These are phyloP conservation scores for Chrysosporium queenslandicum DNA, from an alignment of 2,329 filamentous ascomycete genomes.

Conservation along the genomic window DNA sequence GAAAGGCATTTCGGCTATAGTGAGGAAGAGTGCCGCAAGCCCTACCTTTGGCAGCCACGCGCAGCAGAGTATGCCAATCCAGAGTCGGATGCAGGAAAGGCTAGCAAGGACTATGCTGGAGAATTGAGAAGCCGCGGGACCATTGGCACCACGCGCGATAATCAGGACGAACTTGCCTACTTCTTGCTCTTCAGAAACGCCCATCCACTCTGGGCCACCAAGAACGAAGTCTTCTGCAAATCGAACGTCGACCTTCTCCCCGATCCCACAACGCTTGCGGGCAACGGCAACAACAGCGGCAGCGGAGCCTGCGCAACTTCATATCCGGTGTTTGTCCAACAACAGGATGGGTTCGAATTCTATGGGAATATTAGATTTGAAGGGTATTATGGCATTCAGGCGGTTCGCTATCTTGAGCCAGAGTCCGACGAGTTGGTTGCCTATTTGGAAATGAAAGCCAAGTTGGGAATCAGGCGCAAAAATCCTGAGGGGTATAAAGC, in stretches of 20 bases:
- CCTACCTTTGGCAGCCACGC: background rate
- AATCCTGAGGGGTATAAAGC: background rate
- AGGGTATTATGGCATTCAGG: conserved; percentile 7
- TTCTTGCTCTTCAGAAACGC: conserved; percentile 7
- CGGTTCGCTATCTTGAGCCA: conserved; percentile 13
- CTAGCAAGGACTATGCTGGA: background rate
- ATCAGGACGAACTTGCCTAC: conserved; percentile 8
- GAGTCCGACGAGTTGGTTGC: background rate
- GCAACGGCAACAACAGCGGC: background rate
- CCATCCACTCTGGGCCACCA: conserved; percentile 12
- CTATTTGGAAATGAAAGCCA: conserved; percentile 11
- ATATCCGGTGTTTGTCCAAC: conserved; percentile 12
- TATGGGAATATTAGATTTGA: background rate
- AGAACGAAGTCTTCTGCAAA: conserved; percentile 13
- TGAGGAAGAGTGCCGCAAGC: background rate
- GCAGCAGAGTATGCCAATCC: background rate
- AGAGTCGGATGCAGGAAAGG: background rate
- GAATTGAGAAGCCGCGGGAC: background rate
- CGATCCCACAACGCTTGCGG: background rate
- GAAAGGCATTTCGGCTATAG: conserved; percentile 5
- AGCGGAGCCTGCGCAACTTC: background rate
- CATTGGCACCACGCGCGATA: conserved; percentile 1
- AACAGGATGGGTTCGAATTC: too few relatives aligned
- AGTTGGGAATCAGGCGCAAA: background rate
- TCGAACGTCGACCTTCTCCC: conserved; percentile 11